Percentiles rank a stretch among this genome's conserved stretches.
These are phyloP conservation scores for Acanthochlamys bracteata DNA, from an alignment of 106 monocot genomes.

Conservation along the genomic window DNA sequence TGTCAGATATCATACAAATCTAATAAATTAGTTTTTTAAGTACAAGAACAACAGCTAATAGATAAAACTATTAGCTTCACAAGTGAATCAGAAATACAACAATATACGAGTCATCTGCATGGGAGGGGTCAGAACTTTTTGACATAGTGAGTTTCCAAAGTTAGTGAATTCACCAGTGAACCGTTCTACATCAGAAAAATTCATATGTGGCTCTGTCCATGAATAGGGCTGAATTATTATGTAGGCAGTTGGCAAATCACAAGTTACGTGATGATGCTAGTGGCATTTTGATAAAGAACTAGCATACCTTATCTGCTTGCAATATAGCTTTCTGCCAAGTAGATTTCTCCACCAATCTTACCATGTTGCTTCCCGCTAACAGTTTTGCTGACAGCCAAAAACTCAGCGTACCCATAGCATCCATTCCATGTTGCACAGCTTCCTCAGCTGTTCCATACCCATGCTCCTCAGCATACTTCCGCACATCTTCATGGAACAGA, in stretches of 20 bases:
- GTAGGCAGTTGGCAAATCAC: not conserved
- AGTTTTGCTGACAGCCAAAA: slow-evolving; percentile 82
- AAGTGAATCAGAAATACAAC: too few species aligned
- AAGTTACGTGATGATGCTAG: not conserved
- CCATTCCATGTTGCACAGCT: slow-evolving; percentile 80
- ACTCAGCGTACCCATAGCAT: slow-evolving; percentile 92
- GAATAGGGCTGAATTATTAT: not conserved
- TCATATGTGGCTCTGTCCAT: too few species aligned
- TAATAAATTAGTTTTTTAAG: not conserved
- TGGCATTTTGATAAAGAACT: not conserved
- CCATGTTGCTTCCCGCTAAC: slow-evolving; percentile 92
- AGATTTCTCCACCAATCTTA: slow-evolving; percentile 96
- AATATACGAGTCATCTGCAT: too few species aligned
- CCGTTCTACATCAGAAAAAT: too few species aligned
- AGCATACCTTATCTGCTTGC: slow-evolving; percentile 36
- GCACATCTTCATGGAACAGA: slow-evolving; percentile 98
- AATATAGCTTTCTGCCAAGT: slow-evolving; percentile 66
- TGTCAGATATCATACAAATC: not conserved
- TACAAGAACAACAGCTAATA: not conserved
- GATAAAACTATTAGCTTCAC: too few species aligned
- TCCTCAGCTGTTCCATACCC: slow-evolving; percentile 90
- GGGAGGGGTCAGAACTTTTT: too few species aligned
- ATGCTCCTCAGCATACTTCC: slow-evolving; percentile 91
- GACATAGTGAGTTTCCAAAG: too few species aligned
- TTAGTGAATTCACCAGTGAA: too few species aligned